Base-by-base conservation (phyloP, 345 rosid species). In the Rhodamnia argentea region DNA sequence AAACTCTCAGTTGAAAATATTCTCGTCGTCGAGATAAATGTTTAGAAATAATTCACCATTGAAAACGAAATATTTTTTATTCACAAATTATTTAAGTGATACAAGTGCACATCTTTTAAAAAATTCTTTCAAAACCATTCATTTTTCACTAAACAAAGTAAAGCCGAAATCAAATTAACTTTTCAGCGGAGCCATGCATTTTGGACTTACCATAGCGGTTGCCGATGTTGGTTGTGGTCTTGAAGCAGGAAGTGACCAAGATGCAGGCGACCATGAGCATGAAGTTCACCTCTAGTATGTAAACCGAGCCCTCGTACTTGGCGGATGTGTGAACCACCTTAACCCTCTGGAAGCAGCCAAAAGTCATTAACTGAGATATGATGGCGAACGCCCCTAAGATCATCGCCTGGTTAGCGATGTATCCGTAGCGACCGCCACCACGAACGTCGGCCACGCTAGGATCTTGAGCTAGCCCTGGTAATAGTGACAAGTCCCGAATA, bases 371-470 rank as follows among this genome's bases (percentile, higher is more conserved):
- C 78, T 96, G 99, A 1, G 95, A 88, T 52, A 95, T 86, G 51
- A 95, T 89, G 12, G 98, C 86, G 84, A 95, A 96, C 1, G 97
- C 90, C 1, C 94, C 99, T 0, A 96, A 95, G 76, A 96, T 96
- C 94, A 95, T 91, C 76, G 99, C 95, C 84, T 96, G 98, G 89
- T 98, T 95, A 0, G 99, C 99, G 12, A 95, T 92, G n/a, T 95
- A 88, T 0, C 86, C 6, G 97, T 96, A 11, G 91, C 93, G 1
- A 95, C 95, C 1, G 99, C 40, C 40, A 92, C 89, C 82, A 93
- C 97, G 83, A 96, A 95, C 40, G 86, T 88, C 44, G 99, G 97
- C 98, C 99, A 96, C 8, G 47, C 47, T 44, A 60, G 74, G 74
- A 60, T 60, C 74, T 27, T 27, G 10, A 64, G 76, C 42, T 64